These are phyloP conservation scores for Nitzschia palea DNA, from an alignment of 108 stramenopile species.

Conservation along the genomic window DNA sequence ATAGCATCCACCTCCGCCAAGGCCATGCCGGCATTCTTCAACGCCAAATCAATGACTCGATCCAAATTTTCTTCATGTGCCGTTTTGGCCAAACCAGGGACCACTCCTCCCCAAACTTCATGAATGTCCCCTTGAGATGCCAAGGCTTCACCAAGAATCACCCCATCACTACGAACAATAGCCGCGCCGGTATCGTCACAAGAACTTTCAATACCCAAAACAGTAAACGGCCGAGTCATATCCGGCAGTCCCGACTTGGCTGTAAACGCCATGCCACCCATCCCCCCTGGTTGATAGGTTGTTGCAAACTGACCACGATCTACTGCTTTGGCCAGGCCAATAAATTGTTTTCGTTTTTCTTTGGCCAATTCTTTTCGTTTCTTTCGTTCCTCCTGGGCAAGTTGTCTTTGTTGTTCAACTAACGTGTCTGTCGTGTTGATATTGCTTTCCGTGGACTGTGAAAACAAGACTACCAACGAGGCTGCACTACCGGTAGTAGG, in stretches of 20 bases:
- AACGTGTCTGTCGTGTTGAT: not conserved
- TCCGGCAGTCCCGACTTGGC: slow-evolving; percentile 73
- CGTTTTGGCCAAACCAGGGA: slow-evolving; percentile 87
- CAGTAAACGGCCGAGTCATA: slow-evolving; percentile 54
- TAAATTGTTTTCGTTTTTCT: slow-evolving; percentile 63
- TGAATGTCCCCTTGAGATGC: slow-evolving; percentile 93
- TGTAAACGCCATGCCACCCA: slow-evolving; percentile 49
- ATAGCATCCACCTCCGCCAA: slow-evolving; percentile 90
- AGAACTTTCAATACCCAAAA: slow-evolving; percentile 97
- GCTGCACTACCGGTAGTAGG: too few relatives aligned
- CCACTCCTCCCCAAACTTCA: slow-evolving; percentile 94
- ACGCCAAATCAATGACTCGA: slow-evolving; percentile 73
- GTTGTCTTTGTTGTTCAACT: not conserved
- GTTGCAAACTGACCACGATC: slow-evolving; percentile 74
- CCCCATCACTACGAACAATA: slow-evolving; percentile 90
- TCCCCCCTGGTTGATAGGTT: slow-evolving; percentile 69
- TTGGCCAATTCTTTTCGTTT: slow-evolving; percentile 24
- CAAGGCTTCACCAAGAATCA: slow-evolving; percentile 89
- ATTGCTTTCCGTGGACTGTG: not conserved
- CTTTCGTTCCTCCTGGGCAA: slow-evolving; percentile 2
- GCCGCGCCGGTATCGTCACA: slow-evolving; percentile 96
- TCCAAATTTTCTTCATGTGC: slow-evolving; percentile 91
- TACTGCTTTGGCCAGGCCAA: slow-evolving; percentile 84
- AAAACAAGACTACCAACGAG: too few relatives aligned
- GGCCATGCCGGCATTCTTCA: slow-evolving; percentile 71